Evolutionary conservation across 192 early-diverging fungal genomes (phyloP), one percentile per base, ranked within the genome.

Genomic region (Coemansia sp.): DNA sequence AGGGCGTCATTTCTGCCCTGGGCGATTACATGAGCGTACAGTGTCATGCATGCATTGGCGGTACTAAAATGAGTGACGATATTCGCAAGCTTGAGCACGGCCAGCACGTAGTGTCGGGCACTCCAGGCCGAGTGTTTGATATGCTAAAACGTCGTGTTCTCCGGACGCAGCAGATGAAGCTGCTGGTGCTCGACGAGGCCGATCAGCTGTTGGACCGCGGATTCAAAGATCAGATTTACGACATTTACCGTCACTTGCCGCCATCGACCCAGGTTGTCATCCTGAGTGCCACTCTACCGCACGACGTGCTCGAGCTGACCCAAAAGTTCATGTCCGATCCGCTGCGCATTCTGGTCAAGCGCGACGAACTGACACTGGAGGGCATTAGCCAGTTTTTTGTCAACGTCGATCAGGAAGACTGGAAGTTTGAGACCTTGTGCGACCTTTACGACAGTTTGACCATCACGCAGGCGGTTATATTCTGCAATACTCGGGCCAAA

Each of bases 331-430:
- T 98, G 96, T 87, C 89, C 2, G 94, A 98, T 53, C 96, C 96
- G 8, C 82, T 98, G 66, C 88, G 94, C 32, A 91, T 98, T 48
- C 84, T 98, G 29, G 96, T 98, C 52, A 99, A 99, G 85, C 94
- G 97, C 85, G 97, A 99, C 74, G 96, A 98, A 79, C 83, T 98
- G 78, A 97, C 97, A 37, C 76, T 99, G 38, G 95, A 99, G 82
- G 97, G 95, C 21, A 99, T 99, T 79, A 96, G 95, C 74, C 97
- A 99, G 73, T 99, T 99, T 81, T 97, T 94, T 82, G 92, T 98
- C 21, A 91, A 94, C 45, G 96, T 98, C 19, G 96, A 98, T 62
- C 87, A 88, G 67, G 96, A 98, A 63, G 95, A 97, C 65, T 98
- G 96, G 96, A 98, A 98, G 70, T 94, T 97, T 59, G 96, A 98